These are phyloP conservation scores for Kokia cookei DNA, from an alignment of 441 rosid species.

Conservation along the genomic window DNA sequence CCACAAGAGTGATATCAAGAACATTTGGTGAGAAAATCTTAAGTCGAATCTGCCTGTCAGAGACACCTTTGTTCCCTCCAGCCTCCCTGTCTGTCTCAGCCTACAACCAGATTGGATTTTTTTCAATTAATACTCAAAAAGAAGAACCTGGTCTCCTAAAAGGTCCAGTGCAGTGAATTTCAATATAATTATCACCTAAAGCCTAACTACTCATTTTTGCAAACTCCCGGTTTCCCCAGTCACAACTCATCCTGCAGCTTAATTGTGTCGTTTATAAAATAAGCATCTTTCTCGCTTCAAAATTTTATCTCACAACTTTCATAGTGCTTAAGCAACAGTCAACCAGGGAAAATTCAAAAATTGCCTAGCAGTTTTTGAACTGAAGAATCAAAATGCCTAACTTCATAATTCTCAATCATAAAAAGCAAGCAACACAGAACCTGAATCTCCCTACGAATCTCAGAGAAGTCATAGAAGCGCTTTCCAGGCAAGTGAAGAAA, in stretches of 20 bases:
- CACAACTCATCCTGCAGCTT: neutral
- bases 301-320: neutral
- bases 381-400: neutral
- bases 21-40: constrained; percentile 89
- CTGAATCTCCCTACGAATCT: constrained; percentile 78
- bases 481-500: constrained; percentile 72
- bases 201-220: neutral
- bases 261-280: neutral
- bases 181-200: neutral
- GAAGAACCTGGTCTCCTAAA: neutral
- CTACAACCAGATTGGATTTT: constrained; percentile 24
- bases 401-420: neutral
- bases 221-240: neutral
- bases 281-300: neutral
- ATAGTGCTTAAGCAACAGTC: constrained; percentile 1
- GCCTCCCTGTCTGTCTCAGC: constrained; percentile 80
- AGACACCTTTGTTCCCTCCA: constrained; percentile 74
- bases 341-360: neutral
- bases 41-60: constrained; percentile 80
- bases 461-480: constrained; percentile 65
- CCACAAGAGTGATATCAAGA: constrained; percentile 87
- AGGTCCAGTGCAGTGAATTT: neutral
- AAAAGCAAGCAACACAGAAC: constrained; percentile 17
- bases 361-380: neutral
- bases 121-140: neutral